Evolutionary conservation across 2,329 filamentous ascomycete species (phyloP), one percentile per base, ranked within the genome.

Genomic region (Hirsutella thompsonii): DNA sequence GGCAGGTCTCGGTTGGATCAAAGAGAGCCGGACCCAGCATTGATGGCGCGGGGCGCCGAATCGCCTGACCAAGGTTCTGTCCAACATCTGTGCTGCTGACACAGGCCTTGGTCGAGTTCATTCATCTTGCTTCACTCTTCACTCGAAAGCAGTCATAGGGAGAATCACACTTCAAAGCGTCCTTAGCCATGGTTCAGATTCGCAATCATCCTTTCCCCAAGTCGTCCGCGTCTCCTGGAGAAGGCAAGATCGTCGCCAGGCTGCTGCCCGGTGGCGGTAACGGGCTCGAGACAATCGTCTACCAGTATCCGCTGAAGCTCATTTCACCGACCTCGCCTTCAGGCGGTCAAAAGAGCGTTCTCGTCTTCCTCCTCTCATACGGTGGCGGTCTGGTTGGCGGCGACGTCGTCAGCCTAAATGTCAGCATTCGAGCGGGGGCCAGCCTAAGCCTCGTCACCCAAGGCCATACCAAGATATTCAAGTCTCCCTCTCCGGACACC

Each of bases 381-480:
- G 92, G 92, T 38, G 92, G 92, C 35, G 92, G 92, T 2, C 76
- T 98, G 13, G 84, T 98, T 2, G 85, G 83, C 11, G 88, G 89
- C 34, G 92, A 98, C 59, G 69, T 75, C 47, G 81, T 96, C 58
- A 69, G 81, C 53, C 74, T 98, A 20, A 67, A 69, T 18, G 73
- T 94, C 46, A 70, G 72, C 9, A 68, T 94, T 37, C 74, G 76
- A 10, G 51, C 69, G 3, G 62, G 66, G 2, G 81, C 86, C 4
- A 80, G 78, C 45, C 73, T 95, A 41, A 77, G 70, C 50, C 63
- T 81, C 29, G 74, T 76, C 44, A 81, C 77, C 1, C 77, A 81
- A 66, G 90, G 90, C 40, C 87, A 88, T 62, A 96, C 92, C 45
- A 98, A 96, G 65, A 79, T 98, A 52, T 96, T 94, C 73, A 94